Conservation (phyloP, 768 basidiomycete species). For the Termitomyces sp. region DNA sequence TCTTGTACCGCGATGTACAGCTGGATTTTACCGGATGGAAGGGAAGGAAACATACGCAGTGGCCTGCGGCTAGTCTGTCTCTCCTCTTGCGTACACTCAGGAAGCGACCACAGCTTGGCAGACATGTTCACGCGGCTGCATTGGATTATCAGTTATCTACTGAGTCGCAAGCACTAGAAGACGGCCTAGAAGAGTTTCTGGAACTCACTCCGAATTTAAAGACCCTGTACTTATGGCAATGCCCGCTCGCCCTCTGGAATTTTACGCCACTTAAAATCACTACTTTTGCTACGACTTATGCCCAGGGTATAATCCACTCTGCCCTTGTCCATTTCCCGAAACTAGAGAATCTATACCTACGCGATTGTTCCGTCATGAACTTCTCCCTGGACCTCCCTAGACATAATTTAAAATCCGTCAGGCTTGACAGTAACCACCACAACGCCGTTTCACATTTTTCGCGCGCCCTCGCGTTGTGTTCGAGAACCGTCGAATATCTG, state of each 20-base stretch:
- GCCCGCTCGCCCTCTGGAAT: slow-evolving; percentile 22
- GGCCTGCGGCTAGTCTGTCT: slow-evolving; percentile 20
- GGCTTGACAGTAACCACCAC: slow-evolving; percentile 23
- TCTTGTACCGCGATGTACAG: slow-evolving; percentile 22
- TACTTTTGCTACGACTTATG: slow-evolving; percentile 23
- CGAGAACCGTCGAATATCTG: slow-evolving; percentile 14
- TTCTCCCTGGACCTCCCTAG: slow-evolving; percentile 15
- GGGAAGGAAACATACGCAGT: slow-evolving; percentile 22
- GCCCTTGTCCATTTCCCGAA: slow-evolving; percentile 18
- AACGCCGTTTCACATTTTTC: slow-evolving; percentile 18
- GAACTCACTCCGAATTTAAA: slow-evolving; percentile 17
- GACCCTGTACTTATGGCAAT: slow-evolving; percentile 20
- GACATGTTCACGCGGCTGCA: slow-evolving; percentile 16
- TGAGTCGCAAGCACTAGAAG: slow-evolving; percentile 15
- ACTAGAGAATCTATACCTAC: slow-evolving; percentile 19
- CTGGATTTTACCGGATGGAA: slow-evolving; percentile 26
- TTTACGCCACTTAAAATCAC: slow-evolving; percentile 12
- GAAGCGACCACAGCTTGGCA: slow-evolving; percentile 19
- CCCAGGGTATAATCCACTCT: slow-evolving; percentile 20
- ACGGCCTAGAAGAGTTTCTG: slow-evolving; percentile 19
- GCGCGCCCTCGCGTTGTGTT: slow-evolving; percentile 17
- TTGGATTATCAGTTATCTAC: slow-evolving; percentile 21
- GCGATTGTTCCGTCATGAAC: slow-evolving; percentile 20
- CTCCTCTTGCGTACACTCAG: slow-evolving; percentile 21
- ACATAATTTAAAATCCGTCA: slow-evolving; percentile 18